Evolutionary conservation across 805 yeast species (phyloP), one percentile per base, ranked within the genome.

Genomic region (Saccharomyces paradoxus): DNA sequence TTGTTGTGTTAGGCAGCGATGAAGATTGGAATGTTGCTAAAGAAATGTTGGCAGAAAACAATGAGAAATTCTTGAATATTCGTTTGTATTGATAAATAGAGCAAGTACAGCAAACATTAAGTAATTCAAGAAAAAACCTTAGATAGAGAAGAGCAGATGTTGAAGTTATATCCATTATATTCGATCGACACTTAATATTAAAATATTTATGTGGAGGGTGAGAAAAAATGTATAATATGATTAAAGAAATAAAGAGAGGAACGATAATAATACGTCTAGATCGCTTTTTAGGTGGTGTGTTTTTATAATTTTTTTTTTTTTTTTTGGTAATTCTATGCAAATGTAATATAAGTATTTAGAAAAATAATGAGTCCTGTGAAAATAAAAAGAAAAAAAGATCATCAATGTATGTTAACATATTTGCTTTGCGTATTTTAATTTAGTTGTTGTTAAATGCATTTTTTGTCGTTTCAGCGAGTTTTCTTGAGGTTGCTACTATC

Each of bases 1-100:
- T 81, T 67, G 95, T 94, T 47, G 83, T 87, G 50, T 81, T 92
- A 71, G 87, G 84, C 60, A 81, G 89, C 31, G 86, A 86, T 58
- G 97, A 92, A 52, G 98, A 92, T 67, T 87, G 96, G 88, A 72
- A 69, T 29, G 82, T 91, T 67, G 97, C 96, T 1, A 78, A 85
- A 54, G 97, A 89, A 58, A 78, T 81, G 82, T 67, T 81, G 46
- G 74, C 69, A 49, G 83, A 81, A 56, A 70, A 74, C 50, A 75
- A 77, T 48, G 83, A 78, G 52, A 78, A 77, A 55, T 76, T 76
- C 12, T 60, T 76, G 49, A 73, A 74, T 50, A 73, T 75, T 8
- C 71, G 75, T 37, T 17, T 37, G 44, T 17, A 17, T 17, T 37
- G 44, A 37, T 37, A 37, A 7, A 37, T 37, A 37, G 12, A 37